Percentiles rank a stretch among this genome's conserved stretches.
Evolutionary conservation across 106 monocot species (phyloP).

Genomic region (Dendrobium nobile): DNA sequence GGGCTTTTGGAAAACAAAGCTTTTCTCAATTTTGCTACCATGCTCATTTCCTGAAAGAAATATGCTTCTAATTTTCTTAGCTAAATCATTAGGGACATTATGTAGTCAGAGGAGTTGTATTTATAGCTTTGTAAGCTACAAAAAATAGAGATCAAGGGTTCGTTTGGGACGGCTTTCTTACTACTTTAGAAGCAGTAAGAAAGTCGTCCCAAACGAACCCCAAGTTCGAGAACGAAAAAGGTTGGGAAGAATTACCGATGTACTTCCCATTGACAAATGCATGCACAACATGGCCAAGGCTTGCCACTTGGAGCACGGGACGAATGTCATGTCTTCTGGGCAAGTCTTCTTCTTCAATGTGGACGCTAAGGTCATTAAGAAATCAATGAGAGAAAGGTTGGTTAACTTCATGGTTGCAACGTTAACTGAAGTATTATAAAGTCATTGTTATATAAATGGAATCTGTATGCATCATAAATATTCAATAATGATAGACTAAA

Average conservation of each 20-base stretch:
- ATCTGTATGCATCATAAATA: too few relatives aligned
- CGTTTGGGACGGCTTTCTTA: too few relatives aligned
- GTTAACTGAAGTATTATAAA: too few relatives aligned
- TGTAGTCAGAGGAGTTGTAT: too few relatives aligned
- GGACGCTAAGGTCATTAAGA: constrained; percentile 19
- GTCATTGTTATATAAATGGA: too few relatives aligned
- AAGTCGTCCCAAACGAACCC: too few relatives aligned
- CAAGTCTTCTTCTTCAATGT: constrained; percentile 30
- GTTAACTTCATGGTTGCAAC: neutral
- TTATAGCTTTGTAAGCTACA: too few relatives aligned
- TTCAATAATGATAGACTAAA: neutral
- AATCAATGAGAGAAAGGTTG: neutral
- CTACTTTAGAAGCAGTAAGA: too few relatives aligned
- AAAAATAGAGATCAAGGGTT: too few relatives aligned
- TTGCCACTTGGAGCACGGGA: constrained; percentile 36
- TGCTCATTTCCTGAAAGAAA: constrained; percentile 49
- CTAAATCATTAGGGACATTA: neutral
- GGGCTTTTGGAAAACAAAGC: constrained; percentile 40
- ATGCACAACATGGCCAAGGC: constrained; percentile 37
- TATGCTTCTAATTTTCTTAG: too few relatives aligned
- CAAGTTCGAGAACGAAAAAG: neutral
- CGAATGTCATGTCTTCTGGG: constrained; percentile 41
- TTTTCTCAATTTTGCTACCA: constrained; percentile 54
- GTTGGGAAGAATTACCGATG: constrained; percentile 24
- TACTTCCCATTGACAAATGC: constrained; percentile 44